A percentile compares a stretch with the other conserved stretches of the same genome.
Conservation (phyloP, 2,329 filamentous ascomycete genomes). For the Colletotrichum musae region DNA sequence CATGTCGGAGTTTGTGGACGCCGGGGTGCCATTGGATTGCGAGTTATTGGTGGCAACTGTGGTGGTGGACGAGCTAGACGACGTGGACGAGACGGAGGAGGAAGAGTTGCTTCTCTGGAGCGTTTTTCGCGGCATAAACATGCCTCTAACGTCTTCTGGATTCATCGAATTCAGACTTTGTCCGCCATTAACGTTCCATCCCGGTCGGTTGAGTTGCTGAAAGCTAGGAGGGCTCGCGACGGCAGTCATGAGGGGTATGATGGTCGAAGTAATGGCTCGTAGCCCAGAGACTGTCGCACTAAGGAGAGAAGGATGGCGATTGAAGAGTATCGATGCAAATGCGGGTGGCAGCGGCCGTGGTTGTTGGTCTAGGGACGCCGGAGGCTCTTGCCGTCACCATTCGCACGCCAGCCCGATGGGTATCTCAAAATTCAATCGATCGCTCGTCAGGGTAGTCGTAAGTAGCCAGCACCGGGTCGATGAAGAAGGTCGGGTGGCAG, state of each 20-base stretch:
- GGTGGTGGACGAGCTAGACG: slow-evolving; percentile 72
- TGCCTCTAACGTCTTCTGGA: slow-evolving; percentile 86
- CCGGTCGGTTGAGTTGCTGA: slow-evolving; percentile 73
- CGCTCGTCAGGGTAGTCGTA: slow-evolving; percentile 8
- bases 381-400: slow-evolving; percentile 33
- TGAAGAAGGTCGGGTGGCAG: slow-evolving; percentile 3
- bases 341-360: slow-evolving; percentile 16
- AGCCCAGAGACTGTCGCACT: slow-evolving; percentile 32
- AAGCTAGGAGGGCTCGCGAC: slow-evolving; percentile 77
- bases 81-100: slow-evolving; percentile 82
- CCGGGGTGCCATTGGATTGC: slow-evolving; percentile 73
- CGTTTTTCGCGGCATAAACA: slow-evolving; percentile 91
- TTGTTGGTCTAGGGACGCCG: slow-evolving; percentile 21
- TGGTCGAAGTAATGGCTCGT: slow-evolving; percentile 37
- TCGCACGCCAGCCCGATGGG: slow-evolving; percentile 26
- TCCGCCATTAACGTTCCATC: slow-evolving; percentile 74
- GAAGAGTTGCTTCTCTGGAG: slow-evolving; percentile 91
- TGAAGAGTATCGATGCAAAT: slow-evolving; percentile 44
- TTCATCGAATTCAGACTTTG: slow-evolving; percentile 76
- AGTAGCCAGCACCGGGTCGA: slow-evolving; percentile 8
- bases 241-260: slow-evolving; percentile 72
- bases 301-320: slow-evolving; percentile 39
- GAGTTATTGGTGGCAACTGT: slow-evolving; percentile 75
- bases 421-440: slow-evolving; percentile 15
- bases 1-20: slow-evolving; percentile 62